Percentiles rank a stretch among this genome's conserved stretches.
Conservation (phyloP, 2,329 filamentous ascomycete species). For the Gyromitra esculenta region DNA sequence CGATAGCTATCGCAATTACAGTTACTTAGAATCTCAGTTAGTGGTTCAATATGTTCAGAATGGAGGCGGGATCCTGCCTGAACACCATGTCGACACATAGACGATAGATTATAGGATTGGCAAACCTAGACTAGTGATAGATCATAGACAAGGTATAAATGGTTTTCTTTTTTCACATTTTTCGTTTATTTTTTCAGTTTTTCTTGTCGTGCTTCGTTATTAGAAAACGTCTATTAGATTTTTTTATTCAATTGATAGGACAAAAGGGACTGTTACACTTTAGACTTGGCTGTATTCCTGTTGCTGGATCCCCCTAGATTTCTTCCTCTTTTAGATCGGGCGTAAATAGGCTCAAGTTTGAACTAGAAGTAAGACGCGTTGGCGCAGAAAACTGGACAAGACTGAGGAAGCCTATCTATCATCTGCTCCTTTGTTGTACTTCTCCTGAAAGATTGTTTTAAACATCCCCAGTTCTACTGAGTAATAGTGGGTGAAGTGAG, state of each 20-base stretch:
- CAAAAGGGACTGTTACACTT: neutral
- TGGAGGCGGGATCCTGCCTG: conserved; percentile 34
- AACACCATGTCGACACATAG: conserved; percentile 24
- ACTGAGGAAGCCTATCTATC: neutral
- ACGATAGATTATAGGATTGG: conserved; percentile 19
- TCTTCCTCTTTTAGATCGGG: too few relatives aligned
- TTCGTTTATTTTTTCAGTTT: neutral
- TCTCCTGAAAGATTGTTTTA: neutral
- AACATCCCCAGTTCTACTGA: neutral
- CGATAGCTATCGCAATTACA: conserved; percentile 40
- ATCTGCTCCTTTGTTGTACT: neutral
- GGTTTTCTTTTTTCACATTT: conserved; percentile 13
- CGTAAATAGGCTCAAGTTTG: too few relatives aligned
- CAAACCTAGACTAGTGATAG: conserved; percentile 10
- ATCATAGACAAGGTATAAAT: conserved; percentile 25
- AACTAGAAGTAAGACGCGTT: too few relatives aligned
- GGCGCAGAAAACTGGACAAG: neutral
- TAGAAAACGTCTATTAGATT: neutral
- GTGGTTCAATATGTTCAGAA: conserved; percentile 42
- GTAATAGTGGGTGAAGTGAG: neutral
- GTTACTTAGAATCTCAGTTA: conserved; percentile 42
- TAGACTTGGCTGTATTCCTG: conserved; percentile 4
- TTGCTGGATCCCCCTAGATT: neutral
- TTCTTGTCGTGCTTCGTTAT: neutral
- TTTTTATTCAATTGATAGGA: neutral